phyloP scores from a whole-genome alignment of 108 stramenopile species.

The Conticribra weissflogii region DNA sequence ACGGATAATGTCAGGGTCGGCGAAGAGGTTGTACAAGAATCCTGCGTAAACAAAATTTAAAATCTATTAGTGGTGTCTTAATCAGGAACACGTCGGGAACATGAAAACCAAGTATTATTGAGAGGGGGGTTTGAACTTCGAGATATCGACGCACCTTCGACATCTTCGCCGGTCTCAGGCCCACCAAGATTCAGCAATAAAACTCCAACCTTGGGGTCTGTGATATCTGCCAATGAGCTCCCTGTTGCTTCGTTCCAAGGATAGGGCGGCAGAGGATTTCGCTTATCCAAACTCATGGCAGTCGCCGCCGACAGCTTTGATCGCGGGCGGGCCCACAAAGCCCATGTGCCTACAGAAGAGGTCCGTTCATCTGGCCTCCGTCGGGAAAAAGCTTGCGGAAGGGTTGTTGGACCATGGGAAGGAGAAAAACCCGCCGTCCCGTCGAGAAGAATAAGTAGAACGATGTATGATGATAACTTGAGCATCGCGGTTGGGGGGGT shows the following conservation, averaged over 20 bases:
- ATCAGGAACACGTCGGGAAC: no score
- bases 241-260: not conserved
- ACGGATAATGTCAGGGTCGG: constrained; percentile 98
- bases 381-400: not conserved
- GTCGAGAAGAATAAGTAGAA: constrained; percentile 2
- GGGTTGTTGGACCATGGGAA: not conserved
- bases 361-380: not conserved
- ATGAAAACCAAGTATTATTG: no score
- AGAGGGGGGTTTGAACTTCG: no score
- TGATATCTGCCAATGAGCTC: not conserved
- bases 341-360: not conserved
- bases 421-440: constrained; percentile 2
- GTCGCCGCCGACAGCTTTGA: constrained; percentile 33
- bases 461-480: constrained; percentile 6
- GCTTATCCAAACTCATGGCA: constrained; percentile 24
- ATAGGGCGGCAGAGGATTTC: constrained; percentile 3
- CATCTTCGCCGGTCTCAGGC: constrained; percentile 90
- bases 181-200: constrained; percentile 95
- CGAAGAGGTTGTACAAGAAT: constrained; percentile 96
- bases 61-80: no score
- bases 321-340: not conserved
- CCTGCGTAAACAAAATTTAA: no score
- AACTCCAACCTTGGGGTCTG: constrained; percentile 81
- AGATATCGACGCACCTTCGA: constrained; percentile 57
- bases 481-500: not conserved